Evolutionary conservation across 2,329 filamentous ascomycete species (phyloP), one percentile per base, ranked within the genome.

Genomic region (Aspergillus amoenus): DNA sequence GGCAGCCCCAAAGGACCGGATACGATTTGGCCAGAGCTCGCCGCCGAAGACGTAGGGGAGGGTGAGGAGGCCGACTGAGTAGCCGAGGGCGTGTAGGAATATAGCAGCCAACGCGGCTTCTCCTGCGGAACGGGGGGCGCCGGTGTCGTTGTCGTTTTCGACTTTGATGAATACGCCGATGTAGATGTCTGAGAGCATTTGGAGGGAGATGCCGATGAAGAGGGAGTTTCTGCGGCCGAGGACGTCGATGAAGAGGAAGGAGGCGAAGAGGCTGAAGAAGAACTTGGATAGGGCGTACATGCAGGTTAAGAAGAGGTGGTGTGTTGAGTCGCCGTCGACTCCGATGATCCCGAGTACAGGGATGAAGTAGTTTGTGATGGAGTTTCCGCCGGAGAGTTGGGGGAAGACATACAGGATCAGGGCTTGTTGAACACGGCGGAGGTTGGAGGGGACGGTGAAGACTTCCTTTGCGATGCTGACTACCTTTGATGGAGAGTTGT

Each of bases 81-180:
- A 80, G 5, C 78, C 78, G 52, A 80, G 77, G 0, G 67, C 76
- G 52, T 80, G 78, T 11, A 79, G 61, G 42, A 77, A 80, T 11
- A 80, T 69, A 4, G 79, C 70, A 7, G 75, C 77, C 7, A 80
- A 68, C 4, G 77, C 78, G 0, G 65, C 75, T 45, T 77, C 57
- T 11, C 37, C 11, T 34, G 47, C 12, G 15, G 39, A 13, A 17
- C 27, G 9, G 44, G 34, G 0, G 67, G 70, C 4, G 75, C 64
- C 2, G 59, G 65, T 1, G 61, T 55, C n/a, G 12, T 56, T 1
- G 61, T 55, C 18, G 12, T 56, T 42, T 3, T 5, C 68, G 12
- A 34, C 44, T 5, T 46, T 60, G 0, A 72, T 39, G 17, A 41
- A 44, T 3, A 43, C 68, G 2, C 45, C 40, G 4, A 61, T 60